Evolutionary conservation across 164 flowering plant genomes (phyloP), one percentile per base, ranked within the genome.

Genomic region (Magnolia kwangsiensis): DNA sequence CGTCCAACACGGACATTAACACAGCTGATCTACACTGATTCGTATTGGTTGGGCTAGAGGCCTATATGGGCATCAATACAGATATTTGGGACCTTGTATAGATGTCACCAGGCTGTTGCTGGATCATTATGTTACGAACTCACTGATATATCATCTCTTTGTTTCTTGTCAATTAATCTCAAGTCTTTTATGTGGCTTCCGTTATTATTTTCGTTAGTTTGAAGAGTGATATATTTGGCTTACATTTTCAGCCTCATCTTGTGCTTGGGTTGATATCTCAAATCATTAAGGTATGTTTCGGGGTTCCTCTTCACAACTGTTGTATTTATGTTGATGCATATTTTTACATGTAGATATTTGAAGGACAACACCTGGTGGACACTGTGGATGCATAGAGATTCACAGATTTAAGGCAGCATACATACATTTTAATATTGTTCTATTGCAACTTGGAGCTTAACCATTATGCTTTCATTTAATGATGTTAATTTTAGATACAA

Each of bases 221-320:
- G 63, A 61, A 13, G 18, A 74, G 75, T 80, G 71, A 74, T 27
- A 1, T 63, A 16, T 75, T 72, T 80, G 55, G 19, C 79, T 81
- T 75, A 78, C 64, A 51, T 77, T 87, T 87, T 65, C 94, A 94
- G 98, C 95, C 91, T 20, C 98, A 94, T 85, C 93, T 92, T 76
- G 88, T 94, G 80, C 93, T 94, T 82, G 98, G 97, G 66, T 31
- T 92, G 79, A 90, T 93, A 76, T 93, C 97, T 72, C 97, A 94
- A 86, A 91, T 94, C 70, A 91, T 94, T 74, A 94, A 94, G 96
- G 98, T 92, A 81, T 73, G 71, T 21, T 69, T 24, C 81, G 16
- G 24, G 73, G 37, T 5, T 61, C 20, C 21, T 63, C 19, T 55
- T 58, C 8, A 21, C 7, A 74, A 27, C 1, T 20, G 31, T 29